phyloP scores from a whole-genome alignment of 1,284 basidiomycete species.

The Anthracocystis setariae region DNA sequence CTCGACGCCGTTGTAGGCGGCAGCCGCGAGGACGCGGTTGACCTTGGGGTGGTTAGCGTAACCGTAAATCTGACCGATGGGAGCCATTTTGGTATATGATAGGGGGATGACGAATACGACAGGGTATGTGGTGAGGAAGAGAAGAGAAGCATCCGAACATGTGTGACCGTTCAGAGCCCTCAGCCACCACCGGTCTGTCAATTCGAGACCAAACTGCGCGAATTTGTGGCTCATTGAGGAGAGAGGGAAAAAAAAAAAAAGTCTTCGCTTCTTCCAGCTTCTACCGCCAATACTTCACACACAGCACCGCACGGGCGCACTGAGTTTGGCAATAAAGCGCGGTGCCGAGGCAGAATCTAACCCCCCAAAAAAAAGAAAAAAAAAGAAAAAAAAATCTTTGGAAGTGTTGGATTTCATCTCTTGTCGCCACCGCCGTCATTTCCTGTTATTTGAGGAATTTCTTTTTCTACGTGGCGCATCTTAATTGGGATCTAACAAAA shows the following conservation, averaged over 20 bases:
- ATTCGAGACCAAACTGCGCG: background rate
- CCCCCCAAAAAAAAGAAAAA: too few species aligned
- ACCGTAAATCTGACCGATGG: slow-evolving; percentile 65
- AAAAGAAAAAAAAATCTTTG: background rate
- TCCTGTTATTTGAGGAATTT: background rate
- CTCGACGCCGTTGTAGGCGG: slow-evolving; percentile 64
- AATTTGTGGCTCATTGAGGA: background rate
- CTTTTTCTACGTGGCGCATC: too few species aligned
- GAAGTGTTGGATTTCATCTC: background rate
- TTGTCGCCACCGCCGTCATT: background rate
- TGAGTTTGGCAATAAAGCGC: background rate
- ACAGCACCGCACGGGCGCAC: background rate
- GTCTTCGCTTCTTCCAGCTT: slow-evolving; percentile 6
- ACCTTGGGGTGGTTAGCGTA: slow-evolving; percentile 49
- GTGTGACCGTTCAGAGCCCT: too few species aligned
- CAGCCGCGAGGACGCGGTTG: slow-evolving; percentile 54
- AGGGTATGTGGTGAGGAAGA: slow-evolving; percentile 24
- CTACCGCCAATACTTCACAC: background rate
- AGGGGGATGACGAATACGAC: slow-evolving; percentile 21
- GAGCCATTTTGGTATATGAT: slow-evolving; percentile 53
- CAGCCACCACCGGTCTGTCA: background rate
- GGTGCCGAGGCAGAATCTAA: slow-evolving; percentile 4
- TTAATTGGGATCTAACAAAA: too few species aligned
- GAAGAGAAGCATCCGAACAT: too few species aligned
- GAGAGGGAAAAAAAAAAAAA: background rate